Base-by-base conservation (phyloP, 352 stramenopile species). In the Phytophthora pistaciae region DNA sequence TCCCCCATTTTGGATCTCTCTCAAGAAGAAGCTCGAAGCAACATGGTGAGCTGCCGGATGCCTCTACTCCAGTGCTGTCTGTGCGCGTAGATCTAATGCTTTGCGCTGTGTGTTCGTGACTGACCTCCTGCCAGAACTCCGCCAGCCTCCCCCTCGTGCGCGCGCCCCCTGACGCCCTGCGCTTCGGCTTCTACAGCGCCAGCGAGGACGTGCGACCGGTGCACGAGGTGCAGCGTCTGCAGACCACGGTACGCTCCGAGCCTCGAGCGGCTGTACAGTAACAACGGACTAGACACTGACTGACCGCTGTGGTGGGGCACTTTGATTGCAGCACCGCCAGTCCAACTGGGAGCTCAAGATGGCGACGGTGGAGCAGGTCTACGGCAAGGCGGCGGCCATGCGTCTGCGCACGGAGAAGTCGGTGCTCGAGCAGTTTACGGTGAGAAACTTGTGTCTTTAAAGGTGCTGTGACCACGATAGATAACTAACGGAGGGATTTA, bases 271-370 rank as follows among this genome's bases (percentile, higher is more conserved):
- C 18, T 46, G 18, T 14, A 9, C 42, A 23, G 6, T 46, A 46
- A 8, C 8, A 10, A 20, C 14, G 5, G 18, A 6, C 5, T 25
- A 10, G 18, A 20, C 9, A 3, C 8, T 20, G 18, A 50, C n/a
- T 21, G 16, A 16, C 4, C 21, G 50, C 29, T 20, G 25, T 38
- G 50, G 5, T 14, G 46, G n/a, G 16, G 42, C 42, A 11, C 60
- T 5, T 63, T 73, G 18, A 2, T 44, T 74, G 27, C 63, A 95
- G 85, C 77, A 93, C 72, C 90, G 84, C 44, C 76, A 80, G 56
- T 87, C 80, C 56, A 88, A 93, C 73, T 96, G 87, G 85, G 88
- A 96, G 75, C 74, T 92, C 55, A 96, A 96, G 79, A 96, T 96
- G 90, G 79, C 85, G 58, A 94, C 87, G 60, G 90, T 96, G 8